phyloP scores from a whole-genome alignment of 192 early-diverging fungal genomes.

The Coemansia sp. region DNA sequence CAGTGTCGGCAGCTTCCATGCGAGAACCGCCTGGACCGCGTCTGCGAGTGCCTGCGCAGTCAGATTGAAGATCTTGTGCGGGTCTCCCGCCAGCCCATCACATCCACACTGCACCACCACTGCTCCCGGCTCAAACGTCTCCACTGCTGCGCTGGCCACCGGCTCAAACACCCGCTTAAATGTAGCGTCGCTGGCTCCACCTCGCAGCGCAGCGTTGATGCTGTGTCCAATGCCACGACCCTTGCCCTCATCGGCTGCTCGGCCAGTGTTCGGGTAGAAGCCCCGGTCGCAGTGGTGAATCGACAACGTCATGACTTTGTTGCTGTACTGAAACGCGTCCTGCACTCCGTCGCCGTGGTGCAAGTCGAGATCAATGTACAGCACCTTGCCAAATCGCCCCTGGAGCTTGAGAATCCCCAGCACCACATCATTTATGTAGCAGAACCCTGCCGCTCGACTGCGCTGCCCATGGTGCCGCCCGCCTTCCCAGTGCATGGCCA shows the following conservation, averaged over 20 bases:
- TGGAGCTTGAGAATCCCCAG: slow-evolving; percentile 84
- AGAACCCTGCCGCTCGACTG: slow-evolving; percentile 90
- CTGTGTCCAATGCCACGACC: slow-evolving; percentile 78
- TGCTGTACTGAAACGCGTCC: slow-evolving; percentile 90
- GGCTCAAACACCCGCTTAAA: slow-evolving; percentile 78
- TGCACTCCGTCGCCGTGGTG: slow-evolving; percentile 99
- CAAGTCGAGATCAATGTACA: slow-evolving; percentile 96
- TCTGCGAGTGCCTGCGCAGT: slow-evolving; percentile 28
- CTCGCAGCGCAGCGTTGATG: slow-evolving; percentile 87
- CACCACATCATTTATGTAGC: slow-evolving; percentile 98
- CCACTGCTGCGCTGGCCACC: slow-evolving; percentile 69
- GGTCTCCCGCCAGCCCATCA: slow-evolving; percentile 53
- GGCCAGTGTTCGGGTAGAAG: slow-evolving; percentile 91
- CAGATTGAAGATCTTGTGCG: slow-evolving; percentile 41
- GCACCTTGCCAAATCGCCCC: slow-evolving; percentile 73
- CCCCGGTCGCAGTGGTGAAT: slow-evolving; percentile 93
- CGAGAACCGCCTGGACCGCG: slow-evolving; percentile 18
- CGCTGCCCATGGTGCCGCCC: slow-evolving; percentile 93
- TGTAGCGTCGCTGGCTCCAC: slow-evolving; percentile 80
- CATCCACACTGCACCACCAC: slow-evolving; percentile 91
- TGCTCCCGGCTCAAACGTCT: slow-evolving; percentile 72
- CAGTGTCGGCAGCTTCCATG: slow-evolving; percentile 21
- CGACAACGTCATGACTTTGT: slow-evolving; percentile 93
- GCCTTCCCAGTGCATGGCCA: slow-evolving; percentile 93
- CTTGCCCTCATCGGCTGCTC: slow-evolving; percentile 73